Conservation (phyloP, 1,284 basidiomycete species). For the Cryptococcus sp. region DNA sequence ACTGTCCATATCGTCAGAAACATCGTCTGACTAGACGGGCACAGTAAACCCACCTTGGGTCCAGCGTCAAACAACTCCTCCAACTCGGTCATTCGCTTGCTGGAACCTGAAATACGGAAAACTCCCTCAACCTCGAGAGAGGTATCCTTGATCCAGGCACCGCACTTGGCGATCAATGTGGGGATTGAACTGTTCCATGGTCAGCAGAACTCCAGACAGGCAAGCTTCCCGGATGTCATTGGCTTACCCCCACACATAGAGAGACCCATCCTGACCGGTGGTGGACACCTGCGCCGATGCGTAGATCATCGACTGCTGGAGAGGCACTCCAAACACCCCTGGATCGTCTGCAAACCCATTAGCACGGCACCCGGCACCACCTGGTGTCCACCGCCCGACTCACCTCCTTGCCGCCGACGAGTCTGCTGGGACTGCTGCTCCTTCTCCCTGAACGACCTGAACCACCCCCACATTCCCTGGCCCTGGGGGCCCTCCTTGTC, state of each 20-base stretch:
- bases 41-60: conserved; percentile 64
- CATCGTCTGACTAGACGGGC: neutral
- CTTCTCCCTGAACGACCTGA: conserved; percentile 67
- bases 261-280: conserved; percentile 72
- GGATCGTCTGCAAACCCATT: conserved; percentile 2
- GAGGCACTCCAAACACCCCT: conserved; percentile 77
- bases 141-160: conserved; percentile 85
- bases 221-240: neutral
- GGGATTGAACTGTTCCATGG: conserved; percentile 70
- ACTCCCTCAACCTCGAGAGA: conserved; percentile 93
- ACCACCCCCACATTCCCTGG: conserved; percentile 67
- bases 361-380: neutral
- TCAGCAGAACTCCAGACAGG: neutral
- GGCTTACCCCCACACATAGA: conserved; percentile 70
- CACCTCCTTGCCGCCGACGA: conserved; percentile 1
- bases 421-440: conserved; percentile 42
- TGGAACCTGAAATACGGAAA: conserved; percentile 89
- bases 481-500: conserved; percentile 47
- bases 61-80: conserved; percentile 85
- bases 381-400: neutral
- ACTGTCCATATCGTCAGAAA: conserved; percentile 55
- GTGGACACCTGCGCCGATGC: conserved; percentile 94
- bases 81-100: conserved; percentile 91
- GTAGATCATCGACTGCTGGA: conserved; percentile 76
- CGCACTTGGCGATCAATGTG: conserved; percentile 95